A percentile compares a stretch with the other conserved stretches of the same genome.
These are phyloP conservation scores for Coemansia sp. DNA, from an alignment of 192 early-diverging fungal genomes.

Conservation along the genomic window DNA sequence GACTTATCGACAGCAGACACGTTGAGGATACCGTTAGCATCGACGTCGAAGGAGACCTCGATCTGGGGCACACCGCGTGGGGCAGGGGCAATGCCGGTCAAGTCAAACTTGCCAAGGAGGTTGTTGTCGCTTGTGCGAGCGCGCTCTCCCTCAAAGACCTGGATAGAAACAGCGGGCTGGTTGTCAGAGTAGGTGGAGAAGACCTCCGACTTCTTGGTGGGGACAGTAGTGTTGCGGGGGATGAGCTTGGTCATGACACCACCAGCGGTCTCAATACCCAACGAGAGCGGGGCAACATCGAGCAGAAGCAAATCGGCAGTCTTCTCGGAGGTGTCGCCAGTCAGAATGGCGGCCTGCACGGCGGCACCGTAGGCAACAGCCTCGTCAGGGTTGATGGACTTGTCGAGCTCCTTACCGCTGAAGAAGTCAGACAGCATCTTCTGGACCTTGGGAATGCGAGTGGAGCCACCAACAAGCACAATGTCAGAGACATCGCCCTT, in stretches of 20 bases:
- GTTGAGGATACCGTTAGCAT: constrained; percentile 97
- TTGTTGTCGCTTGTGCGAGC: constrained; percentile 97
- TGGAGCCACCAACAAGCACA: constrained; percentile 97
- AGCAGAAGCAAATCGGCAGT: constrained; percentile 91
- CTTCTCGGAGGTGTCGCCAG: constrained; percentile 95
- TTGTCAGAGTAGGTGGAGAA: constrained; percentile 99
- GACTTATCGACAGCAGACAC: constrained; percentile 93
- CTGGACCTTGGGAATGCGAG: constrained; percentile 99
- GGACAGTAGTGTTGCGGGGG: constrained; percentile 97
- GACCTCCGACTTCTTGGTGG: constrained; percentile 96
- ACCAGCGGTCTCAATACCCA: constrained; percentile 98
- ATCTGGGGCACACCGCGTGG: constrained; percentile 97
- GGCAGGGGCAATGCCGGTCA: constrained; percentile 94
- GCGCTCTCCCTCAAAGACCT: constrained; percentile 98
- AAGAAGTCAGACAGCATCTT: constrained; percentile 98
- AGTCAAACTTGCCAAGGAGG: constrained; percentile 96
- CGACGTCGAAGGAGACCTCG: constrained; percentile 95
- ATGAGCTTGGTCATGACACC: constrained; percentile 98
- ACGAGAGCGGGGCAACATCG: constrained; percentile 94
- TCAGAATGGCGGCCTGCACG: constrained; percentile 96
- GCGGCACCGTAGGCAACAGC: constrained; percentile 98
- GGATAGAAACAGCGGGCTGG: constrained; percentile 97
- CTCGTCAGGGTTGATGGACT: constrained; percentile 99
- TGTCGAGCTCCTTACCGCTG: constrained; percentile 99
- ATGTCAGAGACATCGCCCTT: constrained; percentile 90